phyloP scores from a whole-genome alignment of 306 rosid species.

The Vicia villosa region DNA sequence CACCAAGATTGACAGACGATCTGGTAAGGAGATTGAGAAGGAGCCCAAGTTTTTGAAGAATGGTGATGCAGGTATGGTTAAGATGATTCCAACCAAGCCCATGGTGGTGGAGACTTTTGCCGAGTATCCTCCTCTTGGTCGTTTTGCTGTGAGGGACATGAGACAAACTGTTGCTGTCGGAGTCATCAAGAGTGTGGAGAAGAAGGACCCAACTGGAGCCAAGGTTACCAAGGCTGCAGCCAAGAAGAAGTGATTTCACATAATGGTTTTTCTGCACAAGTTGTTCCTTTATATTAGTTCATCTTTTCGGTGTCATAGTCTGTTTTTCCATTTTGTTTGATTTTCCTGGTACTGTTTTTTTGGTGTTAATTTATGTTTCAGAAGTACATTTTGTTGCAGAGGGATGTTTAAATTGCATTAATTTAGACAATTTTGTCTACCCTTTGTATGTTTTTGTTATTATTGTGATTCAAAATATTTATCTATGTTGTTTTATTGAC shows the following conservation, averaged over 20 bases:
- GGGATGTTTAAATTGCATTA: too few relatives aligned
- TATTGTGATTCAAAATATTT: too few relatives aligned
- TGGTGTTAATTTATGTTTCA: not conserved
- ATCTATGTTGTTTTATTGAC: too few relatives aligned
- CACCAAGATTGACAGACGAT: slow-evolving; percentile 60
- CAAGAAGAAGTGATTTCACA: slow-evolving; percentile 41
- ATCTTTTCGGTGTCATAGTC: not conserved
- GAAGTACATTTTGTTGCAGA: not conserved
- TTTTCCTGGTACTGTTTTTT: slow-evolving; percentile 6
- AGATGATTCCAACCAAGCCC: slow-evolving; percentile 52
- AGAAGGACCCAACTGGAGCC: slow-evolving; percentile 47
- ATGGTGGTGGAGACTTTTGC: slow-evolving; percentile 50
- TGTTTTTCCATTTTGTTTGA: not conserved
- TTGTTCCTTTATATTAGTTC: not conserved
- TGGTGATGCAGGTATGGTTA: slow-evolving; percentile 46
- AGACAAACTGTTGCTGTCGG: slow-evolving; percentile 49
- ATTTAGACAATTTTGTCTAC: too few relatives aligned
- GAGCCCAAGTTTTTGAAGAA: slow-evolving; percentile 54
- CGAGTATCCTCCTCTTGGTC: slow-evolving; percentile 57
- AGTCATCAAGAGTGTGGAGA: slow-evolving; percentile 46
- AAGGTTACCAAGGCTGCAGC: slow-evolving; percentile 49
- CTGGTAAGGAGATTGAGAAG: slow-evolving; percentile 52
- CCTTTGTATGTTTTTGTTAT: too few relatives aligned
- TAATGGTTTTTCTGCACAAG: not conserved
- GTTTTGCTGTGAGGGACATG: slow-evolving; percentile 66